Evolutionary conservation across 1,284 basidiomycete species (phyloP).

Genomic region (Ustanciosporium gigantosporum): DNA sequence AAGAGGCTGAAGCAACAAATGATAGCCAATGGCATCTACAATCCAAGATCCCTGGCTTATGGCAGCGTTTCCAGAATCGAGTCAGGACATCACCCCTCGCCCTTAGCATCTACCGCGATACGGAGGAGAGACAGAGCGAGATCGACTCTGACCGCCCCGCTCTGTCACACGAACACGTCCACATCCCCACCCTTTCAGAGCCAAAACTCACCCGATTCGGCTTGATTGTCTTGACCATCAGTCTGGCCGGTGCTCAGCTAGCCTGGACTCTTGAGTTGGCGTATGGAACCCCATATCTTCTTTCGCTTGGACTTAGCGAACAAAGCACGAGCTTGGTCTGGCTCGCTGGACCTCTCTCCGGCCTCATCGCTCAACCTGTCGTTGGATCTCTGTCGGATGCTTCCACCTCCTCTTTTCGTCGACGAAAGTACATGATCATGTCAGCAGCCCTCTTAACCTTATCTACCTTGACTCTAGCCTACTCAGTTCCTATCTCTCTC

Average conservation of each 20-base stretch:
- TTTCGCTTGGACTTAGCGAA: conserved; percentile 84
- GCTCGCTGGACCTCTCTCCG: conserved; percentile 91
- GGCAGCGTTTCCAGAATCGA: neutral
- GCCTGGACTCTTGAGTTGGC: conserved; percentile 84
- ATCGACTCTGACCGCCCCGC: neutral
- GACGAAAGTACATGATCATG: conserved; percentile 84
- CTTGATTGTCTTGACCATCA: conserved; percentile 65
- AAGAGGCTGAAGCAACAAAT: conserved; percentile 5
- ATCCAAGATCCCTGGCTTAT: neutral
- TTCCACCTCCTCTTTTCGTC: conserved; percentile 77
- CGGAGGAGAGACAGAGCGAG: no score
- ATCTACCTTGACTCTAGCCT: conserved; percentile 84
- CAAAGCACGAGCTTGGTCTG: conserved; percentile 90
- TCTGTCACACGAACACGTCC: neutral
- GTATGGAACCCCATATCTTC: conserved; percentile 87
- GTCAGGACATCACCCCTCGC: neutral
- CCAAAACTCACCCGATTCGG: conserved; percentile 56
- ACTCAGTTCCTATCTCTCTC: conserved; percentile 74
- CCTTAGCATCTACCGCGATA: conserved; percentile 18
- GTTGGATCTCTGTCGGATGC: conserved; percentile 93
- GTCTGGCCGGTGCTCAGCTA: conserved; percentile 79
- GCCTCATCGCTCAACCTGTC: conserved; percentile 89
- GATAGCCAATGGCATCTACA: neutral
- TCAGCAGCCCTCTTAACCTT: conserved; percentile 74
- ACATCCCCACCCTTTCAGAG: conserved; percentile 3